phyloP scores from a whole-genome alignment of 2,329 filamentous ascomycete genomes.

The Tolypocladium cylindrosporum region DNA sequence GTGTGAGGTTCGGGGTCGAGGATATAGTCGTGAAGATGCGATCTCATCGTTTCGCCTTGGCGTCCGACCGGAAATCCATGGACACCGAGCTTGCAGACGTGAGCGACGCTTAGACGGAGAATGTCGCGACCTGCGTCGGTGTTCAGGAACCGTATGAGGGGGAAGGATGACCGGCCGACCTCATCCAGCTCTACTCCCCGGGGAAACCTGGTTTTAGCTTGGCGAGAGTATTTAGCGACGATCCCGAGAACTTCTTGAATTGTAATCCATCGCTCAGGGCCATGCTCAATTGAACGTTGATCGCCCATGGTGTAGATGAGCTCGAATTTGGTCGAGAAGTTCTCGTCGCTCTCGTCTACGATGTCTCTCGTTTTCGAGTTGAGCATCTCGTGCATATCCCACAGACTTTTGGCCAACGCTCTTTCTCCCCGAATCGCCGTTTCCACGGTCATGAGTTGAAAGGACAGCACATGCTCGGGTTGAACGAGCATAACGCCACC shows the following conservation, averaged over 20 bases:
- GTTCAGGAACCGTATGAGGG: constrained; percentile 34
- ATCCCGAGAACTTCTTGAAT: constrained; percentile 41
- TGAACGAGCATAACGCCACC: constrained; percentile 48
- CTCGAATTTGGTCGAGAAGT: constrained; percentile 47
- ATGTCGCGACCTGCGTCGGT: constrained; percentile 17
- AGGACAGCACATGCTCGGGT: constrained; percentile 52
- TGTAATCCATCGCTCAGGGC: constrained; percentile 43
- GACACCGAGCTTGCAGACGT: constrained; percentile 31
- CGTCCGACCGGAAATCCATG: constrained; percentile 26
- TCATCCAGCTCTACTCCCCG: constrained; percentile 29
- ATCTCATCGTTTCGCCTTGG: constrained; percentile 17
- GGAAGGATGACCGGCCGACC: constrained; percentile 25
- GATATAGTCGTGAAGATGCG: constrained; percentile 31
- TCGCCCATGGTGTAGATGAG: constrained; percentile 50
- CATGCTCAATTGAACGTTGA: constrained; percentile 36
- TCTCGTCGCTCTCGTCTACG: constrained; percentile 54
- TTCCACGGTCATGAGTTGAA: constrained; percentile 49
- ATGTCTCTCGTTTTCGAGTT: constrained; percentile 37
- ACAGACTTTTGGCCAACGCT: constrained; percentile 18
- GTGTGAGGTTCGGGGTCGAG: constrained; percentile 16
- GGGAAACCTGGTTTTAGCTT: constrained; percentile 20
- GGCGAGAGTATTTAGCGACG: constrained; percentile 19
- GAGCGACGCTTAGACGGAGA: constrained; percentile 19
- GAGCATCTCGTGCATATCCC: constrained; percentile 32
- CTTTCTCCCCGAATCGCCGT: constrained; percentile 19